These are phyloP conservation scores for Cercospora sp. DNA, from an alignment of 2,329 filamentous ascomycete species.

Conservation along the genomic window DNA sequence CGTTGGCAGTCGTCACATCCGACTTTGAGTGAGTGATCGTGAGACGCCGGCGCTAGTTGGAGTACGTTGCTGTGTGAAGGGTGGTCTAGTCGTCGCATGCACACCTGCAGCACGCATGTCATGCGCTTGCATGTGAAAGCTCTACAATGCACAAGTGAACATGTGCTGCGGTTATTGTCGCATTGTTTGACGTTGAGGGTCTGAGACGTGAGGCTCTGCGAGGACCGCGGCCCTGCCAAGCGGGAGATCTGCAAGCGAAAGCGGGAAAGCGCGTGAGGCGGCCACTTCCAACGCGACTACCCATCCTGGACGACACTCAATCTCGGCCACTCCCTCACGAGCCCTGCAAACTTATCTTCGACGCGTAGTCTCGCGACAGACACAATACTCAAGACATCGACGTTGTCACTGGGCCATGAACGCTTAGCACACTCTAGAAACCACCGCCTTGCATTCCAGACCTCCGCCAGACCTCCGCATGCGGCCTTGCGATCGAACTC, in stretches of 20 bases:
- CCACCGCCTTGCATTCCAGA: conserved; percentile 11
- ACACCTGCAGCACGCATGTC: background rate
- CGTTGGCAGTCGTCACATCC: background rate
- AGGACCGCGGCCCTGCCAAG: background rate
- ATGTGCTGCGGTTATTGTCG: background rate
- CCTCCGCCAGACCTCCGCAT: conserved; percentile 15
- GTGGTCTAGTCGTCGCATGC: background rate
- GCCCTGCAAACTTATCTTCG: background rate
- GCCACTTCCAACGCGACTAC: background rate
- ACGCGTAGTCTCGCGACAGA: conserved; percentile 6
- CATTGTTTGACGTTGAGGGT: background rate
- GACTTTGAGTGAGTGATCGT: background rate
- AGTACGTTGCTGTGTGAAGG: background rate
- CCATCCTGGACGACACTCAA: conserved; percentile 5
- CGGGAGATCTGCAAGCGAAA: conserved; percentile 8
- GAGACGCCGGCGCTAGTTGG: background rate
- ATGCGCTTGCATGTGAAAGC: background rate
- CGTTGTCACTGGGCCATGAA: background rate
- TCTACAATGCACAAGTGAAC: background rate
- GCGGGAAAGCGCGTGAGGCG: conserved; percentile 1
- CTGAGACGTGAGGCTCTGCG: background rate
- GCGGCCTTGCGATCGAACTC: conserved; percentile 3
- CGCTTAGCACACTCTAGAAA: background rate
- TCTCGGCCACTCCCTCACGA: background rate
- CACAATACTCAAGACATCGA: background rate